A percentile compares a stretch with the other conserved stretches of the same genome.
Conservation (phyloP, 305 asterid species). For the Plantago coronopus region DNA sequence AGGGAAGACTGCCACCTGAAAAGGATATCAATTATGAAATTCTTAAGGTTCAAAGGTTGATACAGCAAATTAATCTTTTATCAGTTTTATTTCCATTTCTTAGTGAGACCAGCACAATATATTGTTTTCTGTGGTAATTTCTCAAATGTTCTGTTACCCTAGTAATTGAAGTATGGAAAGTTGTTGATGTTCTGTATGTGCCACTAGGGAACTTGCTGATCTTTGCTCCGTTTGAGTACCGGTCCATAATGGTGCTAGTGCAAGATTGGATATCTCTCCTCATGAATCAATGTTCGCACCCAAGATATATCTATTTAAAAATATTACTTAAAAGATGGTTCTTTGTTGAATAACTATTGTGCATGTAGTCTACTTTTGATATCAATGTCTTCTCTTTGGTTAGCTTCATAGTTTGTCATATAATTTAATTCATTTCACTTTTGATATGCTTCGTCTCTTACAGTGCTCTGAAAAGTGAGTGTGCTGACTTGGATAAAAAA, state of each 20-base stretch:
- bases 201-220: neutral
- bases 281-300: neutral
- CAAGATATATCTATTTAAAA: no score
- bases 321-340: no score
- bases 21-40: conserved; percentile 85
- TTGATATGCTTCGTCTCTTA: conserved; percentile 26
- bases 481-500: conserved; percentile 65
- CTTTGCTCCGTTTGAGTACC: conserved; percentile 4
- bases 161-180: neutral
- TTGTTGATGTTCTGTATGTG: conserved; percentile 7
- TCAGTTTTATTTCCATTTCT: conserved; percentile 6
- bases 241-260: neutral
- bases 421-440: conserved; percentile 2
- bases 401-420: neutral
- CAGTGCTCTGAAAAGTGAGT: conserved; percentile 75
- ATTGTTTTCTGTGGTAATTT: neutral
- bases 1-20: conserved; percentile 92
- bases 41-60: conserved; percentile 71
- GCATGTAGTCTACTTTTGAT: no score
- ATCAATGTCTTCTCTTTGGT: neutral
- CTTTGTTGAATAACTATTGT: no score
- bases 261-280: conserved; percentile 9
- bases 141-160: neutral
- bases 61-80: conserved; percentile 13
- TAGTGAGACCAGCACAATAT: neutral